Conservation (phyloP, 2,329 filamentous ascomycete species). For the Nemania sp. region DNA sequence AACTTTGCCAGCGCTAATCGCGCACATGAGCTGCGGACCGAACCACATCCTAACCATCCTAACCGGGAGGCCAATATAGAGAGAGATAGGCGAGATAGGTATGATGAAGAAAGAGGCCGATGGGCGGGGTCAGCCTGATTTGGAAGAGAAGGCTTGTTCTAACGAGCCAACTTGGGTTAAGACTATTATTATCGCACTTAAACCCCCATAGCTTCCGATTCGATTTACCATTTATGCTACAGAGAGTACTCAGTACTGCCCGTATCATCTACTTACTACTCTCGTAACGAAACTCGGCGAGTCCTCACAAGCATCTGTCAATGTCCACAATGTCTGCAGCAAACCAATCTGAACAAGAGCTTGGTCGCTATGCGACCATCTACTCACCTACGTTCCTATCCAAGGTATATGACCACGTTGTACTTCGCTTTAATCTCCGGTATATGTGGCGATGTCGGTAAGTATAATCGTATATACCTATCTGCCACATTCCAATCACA, state of each 20-base stretch:
- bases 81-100: background rate
- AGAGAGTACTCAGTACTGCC: background rate
- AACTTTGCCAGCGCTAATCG: slow-evolving; percentile 12
- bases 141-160: background rate
- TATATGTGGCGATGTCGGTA: slow-evolving; percentile 55
- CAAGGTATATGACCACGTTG: slow-evolving; percentile 38
- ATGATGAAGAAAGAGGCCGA: background rate
- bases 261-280: background rate
- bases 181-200: background rate
- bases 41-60: slow-evolving; percentile 2
- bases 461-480: background rate
- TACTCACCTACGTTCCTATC: slow-evolving; percentile 38
- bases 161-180: background rate
- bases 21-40: background rate
- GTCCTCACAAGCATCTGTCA: background rate
- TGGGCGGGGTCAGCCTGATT: background rate
- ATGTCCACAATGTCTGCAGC: slow-evolving; percentile 15
- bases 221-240: slow-evolving; percentile 26
- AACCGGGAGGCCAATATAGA: background rate
- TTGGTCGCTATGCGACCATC: slow-evolving; percentile 23
- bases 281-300: background rate
- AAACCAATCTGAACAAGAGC: background rate
- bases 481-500: background rate
- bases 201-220: background rate
- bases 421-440: slow-evolving; percentile 53